Percentiles rank a stretch among this genome's conserved stretches.
Evolutionary conservation across 768 basidiomycete genomes (phyloP).

Genomic region (Nidularia sp.): DNA sequence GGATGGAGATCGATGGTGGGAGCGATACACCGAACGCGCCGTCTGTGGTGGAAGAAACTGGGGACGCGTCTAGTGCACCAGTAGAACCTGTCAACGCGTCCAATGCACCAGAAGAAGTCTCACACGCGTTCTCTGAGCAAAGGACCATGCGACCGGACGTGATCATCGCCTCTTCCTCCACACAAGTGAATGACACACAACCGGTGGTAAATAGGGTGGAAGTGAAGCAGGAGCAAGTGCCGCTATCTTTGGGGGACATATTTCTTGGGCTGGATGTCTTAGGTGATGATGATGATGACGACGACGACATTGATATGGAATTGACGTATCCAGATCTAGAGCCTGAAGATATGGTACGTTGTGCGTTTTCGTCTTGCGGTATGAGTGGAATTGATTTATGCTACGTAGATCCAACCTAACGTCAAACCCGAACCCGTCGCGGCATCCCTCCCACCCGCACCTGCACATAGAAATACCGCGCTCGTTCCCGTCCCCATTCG

Average conservation of each 20-base stretch:
- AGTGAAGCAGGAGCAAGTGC: not conserved
- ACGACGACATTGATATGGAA: slow-evolving; percentile 3
- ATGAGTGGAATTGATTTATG: slow-evolving; percentile 1
- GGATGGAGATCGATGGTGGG: too few species aligned
- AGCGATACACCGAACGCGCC: too few species aligned
- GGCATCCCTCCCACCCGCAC: not conserved
- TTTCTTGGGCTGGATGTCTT: not conserved
- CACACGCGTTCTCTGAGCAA: too few species aligned
- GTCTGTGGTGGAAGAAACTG: too few species aligned
- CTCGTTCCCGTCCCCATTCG: not conserved
- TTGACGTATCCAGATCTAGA: slow-evolving; percentile 4
- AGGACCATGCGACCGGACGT: too few species aligned
- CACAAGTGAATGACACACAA: too few species aligned
- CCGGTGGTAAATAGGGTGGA: not conserved
- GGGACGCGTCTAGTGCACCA: too few species aligned
- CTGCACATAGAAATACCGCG: not conserved
- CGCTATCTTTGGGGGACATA: not conserved
- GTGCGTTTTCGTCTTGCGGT: slow-evolving; percentile 1
- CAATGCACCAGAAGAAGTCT: too few species aligned
- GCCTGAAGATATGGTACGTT: not conserved
- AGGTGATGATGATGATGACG: not conserved
- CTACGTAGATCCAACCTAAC: not conserved
- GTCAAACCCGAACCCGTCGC: not conserved
- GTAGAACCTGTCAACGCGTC: too few species aligned
- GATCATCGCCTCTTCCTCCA: too few species aligned